Conservation (phyloP, 148 eudicot genomes). For the Pharnaceum exiguum region DNA sequence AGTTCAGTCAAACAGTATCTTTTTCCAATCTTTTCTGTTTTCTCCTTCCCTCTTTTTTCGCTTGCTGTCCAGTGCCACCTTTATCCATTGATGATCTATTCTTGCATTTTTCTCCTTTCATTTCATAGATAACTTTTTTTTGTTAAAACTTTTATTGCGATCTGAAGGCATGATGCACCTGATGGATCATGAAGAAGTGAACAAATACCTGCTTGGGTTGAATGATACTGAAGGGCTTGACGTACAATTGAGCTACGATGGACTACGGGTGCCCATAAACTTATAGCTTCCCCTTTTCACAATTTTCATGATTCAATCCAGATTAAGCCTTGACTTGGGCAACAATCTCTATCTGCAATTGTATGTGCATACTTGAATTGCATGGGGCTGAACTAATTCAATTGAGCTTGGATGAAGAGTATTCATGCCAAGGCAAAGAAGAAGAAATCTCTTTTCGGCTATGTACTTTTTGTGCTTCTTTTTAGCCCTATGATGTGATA, state of each 20-base stretch:
- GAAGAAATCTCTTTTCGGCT: no score
- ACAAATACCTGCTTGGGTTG: conserved; percentile 43
- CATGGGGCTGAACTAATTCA: no score
- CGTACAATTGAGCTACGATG: conserved; percentile 84
- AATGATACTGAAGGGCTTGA: conserved; percentile 77
- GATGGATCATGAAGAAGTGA: conserved; percentile 89
- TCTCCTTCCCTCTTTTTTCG: not conserved
- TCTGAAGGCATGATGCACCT: conserved; percentile 92
- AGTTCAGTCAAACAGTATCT: not conserved
- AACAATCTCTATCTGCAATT: no score
- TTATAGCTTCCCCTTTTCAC: conserved; percentile 32
- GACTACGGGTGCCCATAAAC: conserved; percentile 71
- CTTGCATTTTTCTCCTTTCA: not conserved
- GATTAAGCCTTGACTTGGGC: no score
- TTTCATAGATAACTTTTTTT: not conserved
- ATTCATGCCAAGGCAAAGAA: no score
- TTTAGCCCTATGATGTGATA: no score
- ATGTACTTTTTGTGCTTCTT: no score
- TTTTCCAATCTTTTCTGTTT: not conserved
- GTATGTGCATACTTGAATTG: no score
- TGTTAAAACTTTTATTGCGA: not conserved
- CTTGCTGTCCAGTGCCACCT: not conserved
- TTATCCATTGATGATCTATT: no score
- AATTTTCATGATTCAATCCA: no score
- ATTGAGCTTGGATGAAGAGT: no score